Base-by-base conservation (phyloP, 1,139 yeast genomes). In the Arxiozyma telluris region DNA sequence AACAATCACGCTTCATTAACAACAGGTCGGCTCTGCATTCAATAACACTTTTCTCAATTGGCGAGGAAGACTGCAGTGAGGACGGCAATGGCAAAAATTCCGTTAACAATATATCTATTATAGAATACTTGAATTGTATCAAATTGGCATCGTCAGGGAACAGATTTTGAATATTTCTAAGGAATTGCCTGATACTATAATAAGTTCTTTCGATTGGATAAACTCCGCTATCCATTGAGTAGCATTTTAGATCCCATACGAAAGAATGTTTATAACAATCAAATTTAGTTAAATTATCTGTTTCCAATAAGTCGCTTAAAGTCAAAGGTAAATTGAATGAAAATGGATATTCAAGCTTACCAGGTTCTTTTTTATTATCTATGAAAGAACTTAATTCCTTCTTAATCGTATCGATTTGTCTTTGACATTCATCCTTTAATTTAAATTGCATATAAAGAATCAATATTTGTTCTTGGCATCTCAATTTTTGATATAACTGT, bases 1-100 rank as follows among this genome's bases (percentile, higher is more conserved):
- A 69, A 49, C 62, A 57, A 51, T 69, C 70, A 47, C 71, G 57
- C 46, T 59, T 59, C 15, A 58, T 50, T 18, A 61, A 49, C 22
- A 61, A 49, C 6, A 69, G 43, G 43, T 65, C 66, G 1, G 65
- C 71, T 18, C 53, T 56, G 12, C 64, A 46, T 50, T 65, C 64
- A 2, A 34, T 34, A 30, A 51, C 30, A 20, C 48, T 50, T 1
- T 52, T 46, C 4, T 55, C 43, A 1, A 50, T n/a, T 9, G 11
- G 27, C 4, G 56, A 54, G 2, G 21, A 7, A 3, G 52, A 3
- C 18, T 54, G 50, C 3, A 46, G 55, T 6, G 21, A 7, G 1
- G 51, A 5, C 18, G 53, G 50, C 3, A 49, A 56, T 8, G 44
- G 34, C 4, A 58, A 53, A n/a, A 57, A 38, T 18, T 49, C 38